A percentile compares a stretch with the other conserved stretches of the same genome.
These are phyloP conservation scores for Madurella fahalii DNA, from an alignment of 2,329 filamentous ascomycete species.

Conservation along the genomic window DNA sequence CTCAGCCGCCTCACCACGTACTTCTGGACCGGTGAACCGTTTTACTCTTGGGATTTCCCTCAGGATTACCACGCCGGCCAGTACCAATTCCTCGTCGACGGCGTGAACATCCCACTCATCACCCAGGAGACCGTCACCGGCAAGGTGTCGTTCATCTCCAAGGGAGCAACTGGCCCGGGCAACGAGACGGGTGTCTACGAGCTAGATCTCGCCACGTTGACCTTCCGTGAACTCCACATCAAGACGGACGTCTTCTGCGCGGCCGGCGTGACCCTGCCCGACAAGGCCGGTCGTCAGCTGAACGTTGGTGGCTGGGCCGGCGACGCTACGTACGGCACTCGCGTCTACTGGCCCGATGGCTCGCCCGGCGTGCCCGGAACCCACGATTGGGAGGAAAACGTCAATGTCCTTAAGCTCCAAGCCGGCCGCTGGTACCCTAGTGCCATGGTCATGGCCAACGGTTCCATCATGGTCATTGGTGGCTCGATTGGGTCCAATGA, in stretches of 20 bases:
- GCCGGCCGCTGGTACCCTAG: constrained; percentile 53
- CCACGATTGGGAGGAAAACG: constrained; percentile 54
- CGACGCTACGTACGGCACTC: constrained; percentile 50
- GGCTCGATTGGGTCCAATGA: constrained; percentile 51
- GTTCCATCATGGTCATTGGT: constrained; percentile 52
- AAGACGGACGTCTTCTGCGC: constrained; percentile 59
- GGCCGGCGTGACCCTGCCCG: constrained; percentile 53
- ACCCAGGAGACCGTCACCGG: constrained; percentile 47
- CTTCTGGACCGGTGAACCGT: constrained; percentile 40
- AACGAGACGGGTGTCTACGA: constrained; percentile 58
- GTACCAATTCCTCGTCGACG: constrained; percentile 51
- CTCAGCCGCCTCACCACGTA: constrained; percentile 46
- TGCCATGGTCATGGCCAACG: constrained; percentile 51
- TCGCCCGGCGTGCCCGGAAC: constrained; percentile 42
- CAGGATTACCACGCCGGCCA: constrained; percentile 46
- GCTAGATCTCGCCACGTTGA: constrained; percentile 43
- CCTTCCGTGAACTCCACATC: constrained; percentile 51
- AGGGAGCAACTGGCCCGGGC: constrained; percentile 49
- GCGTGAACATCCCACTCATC: constrained; percentile 52
- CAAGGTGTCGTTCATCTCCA: constrained; percentile 54
- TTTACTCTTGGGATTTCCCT: constrained; percentile 49
- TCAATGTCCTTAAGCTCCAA: constrained; percentile 43
- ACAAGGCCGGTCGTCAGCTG: constrained; percentile 54
- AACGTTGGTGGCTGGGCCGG: constrained; percentile 56
- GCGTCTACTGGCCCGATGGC: constrained; percentile 54